Evolutionary conservation across 352 stramenopile genomes (phyloP).

Genomic region (Phytopythium mirpurense): DNA sequence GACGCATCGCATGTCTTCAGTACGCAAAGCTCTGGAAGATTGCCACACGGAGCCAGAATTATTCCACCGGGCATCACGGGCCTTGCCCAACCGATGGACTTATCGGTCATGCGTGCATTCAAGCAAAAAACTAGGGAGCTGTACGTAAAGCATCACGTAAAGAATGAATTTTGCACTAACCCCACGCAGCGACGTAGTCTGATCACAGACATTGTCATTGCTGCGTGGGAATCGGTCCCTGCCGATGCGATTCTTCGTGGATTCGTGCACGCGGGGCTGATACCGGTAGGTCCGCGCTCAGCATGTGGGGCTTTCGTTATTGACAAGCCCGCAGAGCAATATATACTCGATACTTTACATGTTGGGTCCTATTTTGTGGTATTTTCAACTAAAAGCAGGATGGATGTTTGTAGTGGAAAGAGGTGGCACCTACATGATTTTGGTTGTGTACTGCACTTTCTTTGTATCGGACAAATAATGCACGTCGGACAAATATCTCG

Average conservation of each 20-base stretch:
- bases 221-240: neutral
- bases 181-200: neutral
- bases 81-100: neutral
- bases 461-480: too few species aligned
- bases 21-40: neutral
- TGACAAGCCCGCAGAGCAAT: too few species aligned
- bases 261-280: neutral
- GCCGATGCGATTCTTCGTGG: neutral
- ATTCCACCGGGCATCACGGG: neutral
- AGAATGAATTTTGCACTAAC: neutral
- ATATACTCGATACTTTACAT: too few species aligned
- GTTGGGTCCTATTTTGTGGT: too few species aligned
- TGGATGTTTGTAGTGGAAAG: too few species aligned
- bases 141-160: neutral
- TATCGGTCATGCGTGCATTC: neutral
- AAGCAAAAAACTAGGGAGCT: neutral
- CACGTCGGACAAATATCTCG: too few species aligned
- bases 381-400: too few species aligned
- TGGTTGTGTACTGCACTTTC: too few species aligned
- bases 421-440: too few species aligned
- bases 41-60: neutral
- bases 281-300: neutral
- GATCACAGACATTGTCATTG: neutral
- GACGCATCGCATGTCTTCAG: neutral
- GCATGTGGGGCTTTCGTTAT: too few species aligned